Evolutionary conservation across 441 rosid species (phyloP).

Genomic region (Brassica balearica): DNA sequence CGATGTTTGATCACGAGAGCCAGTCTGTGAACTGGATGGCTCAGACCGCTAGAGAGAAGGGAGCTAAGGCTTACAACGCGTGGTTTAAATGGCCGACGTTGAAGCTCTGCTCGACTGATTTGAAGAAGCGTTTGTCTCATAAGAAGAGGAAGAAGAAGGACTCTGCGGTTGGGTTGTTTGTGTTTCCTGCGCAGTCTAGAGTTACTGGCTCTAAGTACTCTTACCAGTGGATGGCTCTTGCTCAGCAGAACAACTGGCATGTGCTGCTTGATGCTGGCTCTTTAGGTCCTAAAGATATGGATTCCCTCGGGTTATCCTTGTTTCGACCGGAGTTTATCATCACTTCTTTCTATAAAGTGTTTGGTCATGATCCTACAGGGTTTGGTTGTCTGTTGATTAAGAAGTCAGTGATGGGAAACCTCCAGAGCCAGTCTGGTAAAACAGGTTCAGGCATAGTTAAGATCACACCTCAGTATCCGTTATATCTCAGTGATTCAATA

Average conservation of each 20-base stretch:
- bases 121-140: slow-evolving; percentile 78
- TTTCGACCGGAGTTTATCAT: slow-evolving; percentile 97
- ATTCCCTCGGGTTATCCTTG: slow-evolving; percentile 89
- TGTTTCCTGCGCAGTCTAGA: slow-evolving; percentile 94
- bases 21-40: slow-evolving; percentile 97
- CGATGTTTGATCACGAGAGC: slow-evolving; percentile 99
- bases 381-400: slow-evolving; percentile 94
- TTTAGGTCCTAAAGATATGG: slow-evolving; percentile 98
- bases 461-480: slow-evolving; percentile 88
- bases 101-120: slow-evolving; percentile 91
- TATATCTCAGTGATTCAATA: slow-evolving; percentile 84
- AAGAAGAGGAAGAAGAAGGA: slow-evolving; percentile 91
- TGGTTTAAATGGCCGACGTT: slow-evolving; percentile 99
- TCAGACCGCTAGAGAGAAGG: slow-evolving; percentile 84
- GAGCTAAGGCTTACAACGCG: slow-evolving; percentile 78
- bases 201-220: slow-evolving; percentile 96
- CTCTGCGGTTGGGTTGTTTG: slow-evolving; percentile 91
- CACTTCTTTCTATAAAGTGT: slow-evolving; percentile 91
- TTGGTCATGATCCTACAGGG: slow-evolving; percentile 93
- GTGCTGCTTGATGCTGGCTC: slow-evolving; percentile 97
- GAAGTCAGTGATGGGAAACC: slow-evolving; percentile 92
- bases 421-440: slow-evolving; percentile 86
- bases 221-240: slow-evolving; percentile 96
- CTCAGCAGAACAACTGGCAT: slow-evolving; percentile 98
- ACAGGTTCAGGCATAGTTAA: slow-evolving; percentile 98